These are phyloP conservation scores for Cinnamomum chago DNA, from an alignment of 164 flowering plant genomes.

Conservation along the genomic window DNA sequence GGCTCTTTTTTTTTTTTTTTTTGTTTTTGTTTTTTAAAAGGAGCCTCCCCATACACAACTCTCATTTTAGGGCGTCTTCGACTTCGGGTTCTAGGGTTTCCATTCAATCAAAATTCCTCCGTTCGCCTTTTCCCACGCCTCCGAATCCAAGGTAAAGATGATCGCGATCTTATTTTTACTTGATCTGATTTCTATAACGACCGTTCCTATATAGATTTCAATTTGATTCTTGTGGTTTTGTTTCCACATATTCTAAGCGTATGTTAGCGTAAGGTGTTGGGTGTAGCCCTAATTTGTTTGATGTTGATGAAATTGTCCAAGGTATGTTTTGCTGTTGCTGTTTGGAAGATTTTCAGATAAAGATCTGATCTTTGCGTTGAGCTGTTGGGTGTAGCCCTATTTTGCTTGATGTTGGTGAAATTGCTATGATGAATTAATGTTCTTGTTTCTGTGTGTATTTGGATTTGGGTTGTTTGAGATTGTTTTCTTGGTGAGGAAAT, in stretches of 20 bases:
- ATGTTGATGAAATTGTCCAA: not conserved
- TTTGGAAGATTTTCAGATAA: not conserved
- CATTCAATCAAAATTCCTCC: not conserved
- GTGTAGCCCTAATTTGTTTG: too few species aligned
- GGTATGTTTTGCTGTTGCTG: not conserved
- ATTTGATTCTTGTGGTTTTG: not conserved
- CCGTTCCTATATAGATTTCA: not conserved
- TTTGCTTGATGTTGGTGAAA: too few species aligned
- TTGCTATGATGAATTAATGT: not conserved
- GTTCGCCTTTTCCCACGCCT: not conserved
- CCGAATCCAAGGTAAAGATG: not conserved
- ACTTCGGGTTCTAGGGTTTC: not conserved
- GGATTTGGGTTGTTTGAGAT: not conserved
- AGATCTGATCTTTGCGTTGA: not conserved
- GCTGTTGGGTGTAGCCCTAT: not conserved
- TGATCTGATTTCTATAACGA: not conserved
- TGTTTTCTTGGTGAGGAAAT: not conserved
- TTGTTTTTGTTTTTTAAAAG: too few species aligned
- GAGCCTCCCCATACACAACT: not conserved
- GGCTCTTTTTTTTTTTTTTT: too few species aligned
- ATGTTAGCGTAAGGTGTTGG: too few species aligned
- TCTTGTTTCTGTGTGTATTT: not conserved
- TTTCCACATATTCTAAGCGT: not conserved
- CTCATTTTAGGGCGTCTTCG: not conserved
- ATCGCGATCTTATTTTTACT: not conserved